A percentile compares a stretch with the other conserved stretches of the same genome.
Evolutionary conservation across 129 eudicot species (phyloP).

Genomic region (Helianthus annuus): HanXRQr2.0-SUNRISE NC_035446.2:96381251-96381750

Average conservation of each 20-base stretch:
- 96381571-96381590: neutral
- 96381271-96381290: too few species aligned
- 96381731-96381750: slow-evolving; percentile 92
- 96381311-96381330: too few species aligned
- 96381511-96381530: neutral
- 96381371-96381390: too few species aligned
- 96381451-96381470: too few species aligned
- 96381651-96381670: slow-evolving; percentile 68
- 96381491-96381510: neutral
- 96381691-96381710: slow-evolving; percentile 94
- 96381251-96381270: too few species aligned
- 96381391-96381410: too few species aligned
- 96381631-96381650: too few species aligned
- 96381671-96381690: slow-evolving; percentile 87
- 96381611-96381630: neutral
- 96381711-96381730: slow-evolving; percentile 96
- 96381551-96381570: slow-evolving; percentile 47
- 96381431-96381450: too few species aligned
- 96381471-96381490: neutral
- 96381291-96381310: too few species aligned
- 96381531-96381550: neutral
- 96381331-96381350: too few species aligned
- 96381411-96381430: too few species aligned
- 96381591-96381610: slow-evolving; percentile 43
- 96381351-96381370: too few species aligned